These are phyloP conservation scores for Musa schizocarpa DNA, from an alignment of 176 grass and related monocot species.

Conservation along the genomic window DNA sequence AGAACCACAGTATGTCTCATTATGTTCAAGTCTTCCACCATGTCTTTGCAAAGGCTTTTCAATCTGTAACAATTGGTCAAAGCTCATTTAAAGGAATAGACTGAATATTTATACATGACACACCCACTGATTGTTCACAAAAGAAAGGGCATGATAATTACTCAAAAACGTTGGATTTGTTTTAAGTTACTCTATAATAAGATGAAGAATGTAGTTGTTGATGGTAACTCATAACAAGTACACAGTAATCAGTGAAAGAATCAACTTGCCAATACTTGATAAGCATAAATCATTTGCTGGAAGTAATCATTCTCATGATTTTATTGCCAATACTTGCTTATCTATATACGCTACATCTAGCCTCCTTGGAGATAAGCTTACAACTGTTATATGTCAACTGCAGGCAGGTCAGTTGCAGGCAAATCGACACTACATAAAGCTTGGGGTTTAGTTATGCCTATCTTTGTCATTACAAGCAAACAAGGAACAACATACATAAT, in stretches of 20 bases:
- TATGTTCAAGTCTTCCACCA: constrained; percentile 95
- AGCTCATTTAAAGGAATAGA: neutral
- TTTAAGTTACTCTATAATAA: neutral
- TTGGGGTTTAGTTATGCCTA: too few relatives aligned
- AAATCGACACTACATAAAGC: too few relatives aligned
- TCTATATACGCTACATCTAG: too few relatives aligned
- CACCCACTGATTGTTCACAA: too few relatives aligned
- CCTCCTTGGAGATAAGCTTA: too few relatives aligned
- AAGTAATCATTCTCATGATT: neutral
- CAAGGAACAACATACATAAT: neutral
- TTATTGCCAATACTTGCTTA: too few relatives aligned
- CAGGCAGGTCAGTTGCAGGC: too few relatives aligned
- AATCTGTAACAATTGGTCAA: constrained; percentile 33
- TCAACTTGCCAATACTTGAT: too few relatives aligned
- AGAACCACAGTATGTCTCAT: constrained; percentile 97
- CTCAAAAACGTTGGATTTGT: too few relatives aligned
- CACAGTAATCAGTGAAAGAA: neutral
- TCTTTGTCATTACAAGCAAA: neutral
- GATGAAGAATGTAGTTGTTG: neutral
- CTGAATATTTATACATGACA: neutral
- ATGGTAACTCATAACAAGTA: neutral
- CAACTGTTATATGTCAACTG: too few relatives aligned
- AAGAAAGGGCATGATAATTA: too few relatives aligned
- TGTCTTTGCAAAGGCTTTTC: constrained; percentile 86
- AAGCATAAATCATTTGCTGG: too few relatives aligned